Percentiles rank a stretch among this genome's conserved stretches.
phyloP scores from a whole-genome alignment of 371 early-diverging fungal species.

The Mortierella sp. region DNA sequence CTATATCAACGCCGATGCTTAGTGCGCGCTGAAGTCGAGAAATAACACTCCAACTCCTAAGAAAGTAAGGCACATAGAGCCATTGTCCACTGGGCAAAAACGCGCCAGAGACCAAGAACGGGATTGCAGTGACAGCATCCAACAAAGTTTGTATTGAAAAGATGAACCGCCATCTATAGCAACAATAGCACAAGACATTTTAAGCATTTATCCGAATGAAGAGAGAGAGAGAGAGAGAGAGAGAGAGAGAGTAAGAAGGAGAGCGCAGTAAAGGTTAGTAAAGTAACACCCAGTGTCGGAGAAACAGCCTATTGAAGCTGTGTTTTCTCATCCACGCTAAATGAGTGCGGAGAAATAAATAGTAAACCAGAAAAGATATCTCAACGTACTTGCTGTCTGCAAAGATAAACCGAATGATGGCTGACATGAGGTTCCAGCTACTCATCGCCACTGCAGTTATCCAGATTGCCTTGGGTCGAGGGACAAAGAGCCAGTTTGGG shows the following conservation, averaged over 20 bases:
- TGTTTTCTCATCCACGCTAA: not conserved
- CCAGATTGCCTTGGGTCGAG: slow-evolving; percentile 65
- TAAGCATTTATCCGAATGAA: slow-evolving; percentile 51
- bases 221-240: slow-evolving; percentile 17
- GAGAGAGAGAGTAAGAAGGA: not conserved
- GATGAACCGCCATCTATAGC: slow-evolving; percentile 40
- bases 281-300: not conserved
- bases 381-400: slow-evolving; percentile 59
- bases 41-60: slow-evolving; percentile 68
- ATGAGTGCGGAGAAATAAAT: not conserved
- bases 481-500: slow-evolving; percentile 72
- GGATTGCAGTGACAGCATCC: slow-evolving; percentile 63
- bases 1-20: slow-evolving; percentile 65
- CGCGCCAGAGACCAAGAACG: slow-evolving; percentile 60
- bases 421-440: slow-evolving; percentile 32
- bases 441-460: slow-evolving; percentile 45
- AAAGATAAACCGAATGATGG: slow-evolving; percentile 51
- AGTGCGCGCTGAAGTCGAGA: slow-evolving; percentile 67
- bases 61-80: slow-evolving; percentile 72
- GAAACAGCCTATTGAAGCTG: not conserved
- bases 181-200: slow-evolving; percentile 14
- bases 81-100: slow-evolving; percentile 62
- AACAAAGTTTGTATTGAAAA: slow-evolving; percentile 62
- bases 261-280: no score
- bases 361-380: slow-evolving; percentile 12